A percentile compares a stretch with the other conserved stretches of the same genome.
phyloP scores from a whole-genome alignment of 202 grass and related monocot species.

The Dendrocalamus latiflorus region DNA sequence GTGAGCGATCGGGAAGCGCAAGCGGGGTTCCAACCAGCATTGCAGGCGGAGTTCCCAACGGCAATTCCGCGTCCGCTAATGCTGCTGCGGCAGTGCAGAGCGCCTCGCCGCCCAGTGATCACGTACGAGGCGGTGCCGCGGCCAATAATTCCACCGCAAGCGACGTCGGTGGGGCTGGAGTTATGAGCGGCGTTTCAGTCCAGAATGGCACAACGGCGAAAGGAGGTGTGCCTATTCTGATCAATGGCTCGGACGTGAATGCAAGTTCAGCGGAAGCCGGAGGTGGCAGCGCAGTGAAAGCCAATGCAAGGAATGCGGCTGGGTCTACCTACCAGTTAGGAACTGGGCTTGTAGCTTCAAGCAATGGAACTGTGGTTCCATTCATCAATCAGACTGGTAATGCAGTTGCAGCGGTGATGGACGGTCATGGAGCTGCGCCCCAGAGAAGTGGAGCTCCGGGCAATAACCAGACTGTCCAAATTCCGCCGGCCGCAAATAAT shows the following conservation, averaged over 20 bases:
- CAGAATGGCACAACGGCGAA: not conserved
- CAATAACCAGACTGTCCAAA: slow-evolving; percentile 29
- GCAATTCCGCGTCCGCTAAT: not conserved
- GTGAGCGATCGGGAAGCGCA: slow-evolving; percentile 12
- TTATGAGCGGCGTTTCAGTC: not conserved
- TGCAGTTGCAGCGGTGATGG: slow-evolving; percentile 10
- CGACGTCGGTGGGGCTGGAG: not conserved
- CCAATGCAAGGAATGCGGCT: slow-evolving; percentile 1
- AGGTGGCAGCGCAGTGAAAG: not conserved
- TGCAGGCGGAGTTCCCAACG: not conserved
- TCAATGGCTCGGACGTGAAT: slow-evolving; percentile 9
- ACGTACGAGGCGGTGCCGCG: not conserved
- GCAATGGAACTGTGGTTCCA: slow-evolving; percentile 24
- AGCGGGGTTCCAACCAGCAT: not conserved
- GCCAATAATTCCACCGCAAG: not conserved
- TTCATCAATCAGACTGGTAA: slow-evolving; percentile 22
- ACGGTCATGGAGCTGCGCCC: slow-evolving; percentile 17
- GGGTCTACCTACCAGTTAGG: slow-evolving; percentile 8
- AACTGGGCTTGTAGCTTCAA: slow-evolving; percentile 12
- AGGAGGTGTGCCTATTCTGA: slow-evolving; percentile 5
- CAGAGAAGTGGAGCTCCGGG: slow-evolving; percentile 23
- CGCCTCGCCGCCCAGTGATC: not conserved
- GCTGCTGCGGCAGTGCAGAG: slow-evolving; percentile 12
- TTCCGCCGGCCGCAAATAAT: slow-evolving; percentile 5
- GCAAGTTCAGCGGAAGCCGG: slow-evolving; percentile 30